phyloP scores from a whole-genome alignment of 192 early-diverging fungal species.

The Entophlyctis luteolus region DNA sequence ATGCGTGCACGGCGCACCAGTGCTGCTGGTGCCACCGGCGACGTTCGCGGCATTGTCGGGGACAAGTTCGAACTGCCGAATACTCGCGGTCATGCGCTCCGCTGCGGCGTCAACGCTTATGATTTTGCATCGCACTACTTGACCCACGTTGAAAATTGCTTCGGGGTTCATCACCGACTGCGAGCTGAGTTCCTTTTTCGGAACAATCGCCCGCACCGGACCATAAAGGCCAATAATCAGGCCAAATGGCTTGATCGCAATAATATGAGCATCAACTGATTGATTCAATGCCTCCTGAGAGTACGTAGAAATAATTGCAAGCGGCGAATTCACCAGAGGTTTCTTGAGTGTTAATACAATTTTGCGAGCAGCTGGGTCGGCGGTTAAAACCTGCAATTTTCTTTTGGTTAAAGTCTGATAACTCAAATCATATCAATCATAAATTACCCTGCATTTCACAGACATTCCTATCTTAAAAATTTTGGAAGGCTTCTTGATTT shows the following conservation, averaged over 20 bases:
- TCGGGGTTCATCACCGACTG: slow-evolving; percentile 48
- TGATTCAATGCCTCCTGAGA: slow-evolving; percentile 57
- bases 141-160: slow-evolving; percentile 68
- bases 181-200: slow-evolving; percentile 57
- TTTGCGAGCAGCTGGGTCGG: slow-evolving; percentile 49
- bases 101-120: slow-evolving; percentile 52
- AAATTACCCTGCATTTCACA: slow-evolving; percentile 63
- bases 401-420: not conserved
- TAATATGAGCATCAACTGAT: slow-evolving; percentile 63
- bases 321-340: slow-evolving; percentile 63
- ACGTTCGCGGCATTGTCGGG: not conserved
- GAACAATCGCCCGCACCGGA: slow-evolving; percentile 65
- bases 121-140: slow-evolving; percentile 71
- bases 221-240: slow-evolving; percentile 78
- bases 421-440: not conserved
- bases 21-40: no score
- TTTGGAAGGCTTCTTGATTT: slow-evolving; percentile 67
- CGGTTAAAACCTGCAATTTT: slow-evolving; percentile 43
- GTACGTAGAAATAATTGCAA: slow-evolving; percentile 62
- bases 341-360: slow-evolving; percentile 75
- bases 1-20: no score
- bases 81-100: slow-evolving; percentile 65
- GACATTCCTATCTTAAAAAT: slow-evolving; percentile 72
- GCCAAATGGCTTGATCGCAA: slow-evolving; percentile 56
- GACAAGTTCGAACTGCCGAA: slow-evolving; percentile 59